These are phyloP conservation scores for Alternaria angustiovoidea DNA, from an alignment of 2,329 filamentous ascomycete species.

Conservation along the genomic window DNA sequence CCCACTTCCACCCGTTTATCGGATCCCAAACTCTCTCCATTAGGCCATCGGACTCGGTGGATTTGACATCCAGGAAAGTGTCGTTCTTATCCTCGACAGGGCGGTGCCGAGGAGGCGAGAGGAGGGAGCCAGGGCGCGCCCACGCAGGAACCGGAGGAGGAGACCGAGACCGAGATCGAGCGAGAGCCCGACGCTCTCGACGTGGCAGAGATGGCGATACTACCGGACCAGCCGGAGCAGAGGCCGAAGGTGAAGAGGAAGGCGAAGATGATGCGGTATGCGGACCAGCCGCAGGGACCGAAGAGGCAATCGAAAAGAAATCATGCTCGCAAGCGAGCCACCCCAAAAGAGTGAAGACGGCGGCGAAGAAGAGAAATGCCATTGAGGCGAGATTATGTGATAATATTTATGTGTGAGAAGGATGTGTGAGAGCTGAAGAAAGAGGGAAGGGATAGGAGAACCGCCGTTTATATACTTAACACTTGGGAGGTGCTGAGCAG, in stretches of 20 bases:
- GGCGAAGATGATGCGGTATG: background rate
- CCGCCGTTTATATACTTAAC: background rate
- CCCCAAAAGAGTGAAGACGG: conserved; percentile 9
- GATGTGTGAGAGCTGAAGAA: conserved; percentile 4
- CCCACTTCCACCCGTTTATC: conserved; percentile 9
- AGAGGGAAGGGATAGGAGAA: background rate
- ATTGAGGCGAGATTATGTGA: background rate
- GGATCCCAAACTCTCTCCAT: conserved; percentile 11
- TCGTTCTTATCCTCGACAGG: background rate
- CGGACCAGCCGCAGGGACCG: conserved; percentile 8
- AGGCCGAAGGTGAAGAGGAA: background rate
- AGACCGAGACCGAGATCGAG: background rate
- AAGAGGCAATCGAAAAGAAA: background rate
- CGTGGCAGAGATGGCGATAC: conserved; percentile 1
- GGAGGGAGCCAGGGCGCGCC: conserved; percentile 2
- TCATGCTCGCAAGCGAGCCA: conserved; percentile 13
- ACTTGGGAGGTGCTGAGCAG: background rate
- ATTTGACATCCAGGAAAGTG: conserved; percentile 7
- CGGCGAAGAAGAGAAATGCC: conserved; percentile 13
- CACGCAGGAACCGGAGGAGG: background rate
- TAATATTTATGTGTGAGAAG: background rate
- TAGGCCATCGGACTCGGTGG: conserved; percentile 1
- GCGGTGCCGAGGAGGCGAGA: background rate
- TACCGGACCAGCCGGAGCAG: conserved; percentile 3
- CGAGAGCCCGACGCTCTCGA: conserved; percentile 7